Percentiles rank a stretch among this genome's conserved stretches.
These are phyloP conservation scores for Mixia osmundae DNA, from an alignment of 1,284 basidiomycete species.

Conservation along the genomic window DNA sequence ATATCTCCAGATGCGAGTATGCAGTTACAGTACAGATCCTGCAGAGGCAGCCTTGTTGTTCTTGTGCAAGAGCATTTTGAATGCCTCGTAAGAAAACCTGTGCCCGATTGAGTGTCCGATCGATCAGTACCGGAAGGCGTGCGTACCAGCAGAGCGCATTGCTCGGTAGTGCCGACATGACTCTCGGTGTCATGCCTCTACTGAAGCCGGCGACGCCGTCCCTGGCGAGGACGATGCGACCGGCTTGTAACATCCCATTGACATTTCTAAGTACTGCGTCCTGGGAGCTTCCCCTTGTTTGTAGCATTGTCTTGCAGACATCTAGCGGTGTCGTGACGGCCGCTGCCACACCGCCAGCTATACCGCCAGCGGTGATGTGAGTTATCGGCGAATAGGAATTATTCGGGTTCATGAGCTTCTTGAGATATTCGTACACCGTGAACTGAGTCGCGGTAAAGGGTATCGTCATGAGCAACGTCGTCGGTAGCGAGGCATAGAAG, in stretches of 20 bases:
- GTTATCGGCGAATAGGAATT: constrained; percentile 71
- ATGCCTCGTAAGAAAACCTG: constrained; percentile 18
- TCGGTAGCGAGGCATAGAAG: constrained; percentile 97
- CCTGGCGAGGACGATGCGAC: constrained; percentile 60
- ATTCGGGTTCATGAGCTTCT: constrained; percentile 61
- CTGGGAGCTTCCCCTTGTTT: constrained; percentile 65
- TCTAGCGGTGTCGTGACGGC: constrained; percentile 91
- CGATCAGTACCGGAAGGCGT: neutral
- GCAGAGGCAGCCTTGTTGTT: neutral
- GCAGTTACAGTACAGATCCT: no score
- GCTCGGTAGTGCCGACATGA: constrained; percentile 88
- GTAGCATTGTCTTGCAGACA: constrained; percentile 92
- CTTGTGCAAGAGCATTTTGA: constrained; percentile 9
- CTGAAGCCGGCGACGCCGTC: constrained; percentile 69
- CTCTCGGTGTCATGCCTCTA: constrained; percentile 69
- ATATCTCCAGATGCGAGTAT: no score
- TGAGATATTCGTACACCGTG: constrained; percentile 85
- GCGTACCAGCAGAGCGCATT: constrained; percentile 77
- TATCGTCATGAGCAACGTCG: constrained; percentile 85
- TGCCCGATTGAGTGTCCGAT: neutral
- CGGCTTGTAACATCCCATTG: constrained; percentile 66
- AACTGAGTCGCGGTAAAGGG: constrained; percentile 98
- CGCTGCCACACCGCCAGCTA: constrained; percentile 82
- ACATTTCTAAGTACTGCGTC: constrained; percentile 66
- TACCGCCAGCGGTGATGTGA: constrained; percentile 72